These are phyloP conservation scores for Fusarium odoratissimum DNA, from an alignment of 2,329 filamentous ascomycete species.

Conservation along the genomic window DNA sequence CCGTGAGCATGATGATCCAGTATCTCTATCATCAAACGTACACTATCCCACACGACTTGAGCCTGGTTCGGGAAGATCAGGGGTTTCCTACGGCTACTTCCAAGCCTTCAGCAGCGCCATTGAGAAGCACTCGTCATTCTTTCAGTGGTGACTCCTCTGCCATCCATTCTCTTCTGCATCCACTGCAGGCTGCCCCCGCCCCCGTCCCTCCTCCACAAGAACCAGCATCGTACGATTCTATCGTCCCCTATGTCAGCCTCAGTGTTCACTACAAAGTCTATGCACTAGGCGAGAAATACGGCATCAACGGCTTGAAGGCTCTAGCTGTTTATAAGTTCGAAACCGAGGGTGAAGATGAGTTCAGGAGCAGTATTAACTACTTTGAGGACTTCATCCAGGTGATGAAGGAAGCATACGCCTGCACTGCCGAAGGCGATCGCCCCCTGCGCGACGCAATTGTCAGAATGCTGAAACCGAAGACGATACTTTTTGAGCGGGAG, in stretches of 20 bases:
- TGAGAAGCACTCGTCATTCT: background rate
- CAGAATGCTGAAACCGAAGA: background rate
- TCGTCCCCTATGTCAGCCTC: background rate
- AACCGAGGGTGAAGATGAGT: fast-evolving
- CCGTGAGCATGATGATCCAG: background rate
- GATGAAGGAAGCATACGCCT: background rate
- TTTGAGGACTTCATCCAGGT: background rate
- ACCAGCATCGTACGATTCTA: fast-evolving
- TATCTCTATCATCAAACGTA: background rate
- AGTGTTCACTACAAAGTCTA: background rate
- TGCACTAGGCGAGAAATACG: background rate
- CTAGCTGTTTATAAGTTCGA: background rate
- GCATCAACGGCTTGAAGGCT: background rate
- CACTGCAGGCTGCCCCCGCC: background rate
- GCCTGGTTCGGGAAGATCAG: background rate
- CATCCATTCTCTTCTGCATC: background rate
- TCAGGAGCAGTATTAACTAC: fast-evolving
- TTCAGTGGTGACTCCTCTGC: background rate
- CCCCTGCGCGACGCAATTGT: background rate
- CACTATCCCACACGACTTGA: background rate
- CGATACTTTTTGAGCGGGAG: fast-evolving
- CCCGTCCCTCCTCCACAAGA: fast-evolving
- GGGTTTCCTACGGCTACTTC: fast-evolving
- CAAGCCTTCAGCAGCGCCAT: background rate
- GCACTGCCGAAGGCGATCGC: background rate